These are phyloP conservation scores for Coccomyxa subellipsoidea DNA, from an alignment of 163 green algal species.

Conservation along the genomic window DNA sequence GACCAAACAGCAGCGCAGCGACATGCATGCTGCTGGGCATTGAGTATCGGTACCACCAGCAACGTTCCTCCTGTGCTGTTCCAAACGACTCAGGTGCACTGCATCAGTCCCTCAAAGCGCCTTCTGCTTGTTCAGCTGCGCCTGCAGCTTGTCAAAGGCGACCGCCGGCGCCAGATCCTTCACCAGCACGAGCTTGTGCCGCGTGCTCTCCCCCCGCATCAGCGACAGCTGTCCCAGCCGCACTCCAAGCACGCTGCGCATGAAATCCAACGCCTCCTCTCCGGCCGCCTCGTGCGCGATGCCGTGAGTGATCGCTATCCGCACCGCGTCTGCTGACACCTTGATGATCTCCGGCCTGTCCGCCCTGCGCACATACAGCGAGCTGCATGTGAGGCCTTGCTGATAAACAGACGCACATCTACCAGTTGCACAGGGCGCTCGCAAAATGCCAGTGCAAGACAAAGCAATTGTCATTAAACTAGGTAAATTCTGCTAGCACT, in stretches of 20 bases:
- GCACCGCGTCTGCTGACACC: slow-evolving; percentile 69
- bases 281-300: slow-evolving; percentile 8
- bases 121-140: slow-evolving; percentile 9
- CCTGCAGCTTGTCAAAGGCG: slow-evolving; percentile 48
- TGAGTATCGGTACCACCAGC: no score
- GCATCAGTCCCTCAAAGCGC: neutral
- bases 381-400: no score
- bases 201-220: slow-evolving; percentile 36
- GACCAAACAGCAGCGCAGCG: no score
- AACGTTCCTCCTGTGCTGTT: no score
- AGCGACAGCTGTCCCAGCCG: slow-evolving; percentile 53
- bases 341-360: slow-evolving; percentile 47
- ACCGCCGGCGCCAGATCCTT: slow-evolving; percentile 34
- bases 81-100: neutral
- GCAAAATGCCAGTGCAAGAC: no score
- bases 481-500: no score
- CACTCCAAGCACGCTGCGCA: slow-evolving; percentile 47
- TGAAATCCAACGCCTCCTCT: slow-evolving; percentile 41
- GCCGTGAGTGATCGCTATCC: slow-evolving; percentile 47
- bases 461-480: no score
- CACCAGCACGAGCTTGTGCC: slow-evolving; percentile 51
- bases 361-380: slow-evolving; percentile 2
- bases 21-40: no score
- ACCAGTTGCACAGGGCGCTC: no score
- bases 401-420: no score